Evolutionary conservation across 2,329 filamentous ascomycete species (phyloP).

Genomic region (Bertia moriformis): DNA sequence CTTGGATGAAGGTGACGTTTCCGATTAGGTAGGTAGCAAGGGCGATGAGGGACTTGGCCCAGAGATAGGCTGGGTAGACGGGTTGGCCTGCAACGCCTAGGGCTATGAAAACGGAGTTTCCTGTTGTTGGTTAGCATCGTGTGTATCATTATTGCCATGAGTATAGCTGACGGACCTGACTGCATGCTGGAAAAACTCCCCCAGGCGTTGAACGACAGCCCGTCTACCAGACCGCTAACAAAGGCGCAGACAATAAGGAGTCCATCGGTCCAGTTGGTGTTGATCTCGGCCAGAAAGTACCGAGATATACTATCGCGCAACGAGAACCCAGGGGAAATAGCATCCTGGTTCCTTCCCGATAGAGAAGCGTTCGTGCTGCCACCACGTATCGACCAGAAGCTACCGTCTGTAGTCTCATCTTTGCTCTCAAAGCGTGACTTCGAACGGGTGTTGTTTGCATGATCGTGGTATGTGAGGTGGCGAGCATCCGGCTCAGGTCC

Average conservation of each 20-base stretch:
- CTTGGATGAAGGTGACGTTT: constrained; percentile 20
- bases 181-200: constrained; percentile 30
- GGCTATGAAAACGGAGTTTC: constrained; percentile 25
- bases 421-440: too few relatives aligned
- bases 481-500: too few relatives aligned
- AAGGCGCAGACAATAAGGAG: background rate
- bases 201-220: constrained; percentile 27
- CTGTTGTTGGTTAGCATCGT: constrained; percentile 8
- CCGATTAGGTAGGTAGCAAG: constrained; percentile 19
- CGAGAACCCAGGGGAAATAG: background rate
- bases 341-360: background rate
- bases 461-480: too few relatives aligned
- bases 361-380: background rate
- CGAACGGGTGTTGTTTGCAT: too few relatives aligned
- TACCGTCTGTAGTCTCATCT: too few relatives aligned
- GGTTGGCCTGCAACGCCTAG: constrained; percentile 23
- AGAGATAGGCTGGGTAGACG: constrained; percentile 19
- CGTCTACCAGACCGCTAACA: constrained; percentile 20
- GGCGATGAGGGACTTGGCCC: constrained; percentile 24
- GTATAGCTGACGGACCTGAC: constrained; percentile 17
- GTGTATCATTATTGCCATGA: background rate
- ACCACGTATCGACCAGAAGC: too few relatives aligned
- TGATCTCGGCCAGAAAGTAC: background rate
- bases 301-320: background rate
- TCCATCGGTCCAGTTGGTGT: background rate